Evolutionary conservation across 768 basidiomycete species (phyloP).

Genomic region (Tephrocybe sp.): DNA sequence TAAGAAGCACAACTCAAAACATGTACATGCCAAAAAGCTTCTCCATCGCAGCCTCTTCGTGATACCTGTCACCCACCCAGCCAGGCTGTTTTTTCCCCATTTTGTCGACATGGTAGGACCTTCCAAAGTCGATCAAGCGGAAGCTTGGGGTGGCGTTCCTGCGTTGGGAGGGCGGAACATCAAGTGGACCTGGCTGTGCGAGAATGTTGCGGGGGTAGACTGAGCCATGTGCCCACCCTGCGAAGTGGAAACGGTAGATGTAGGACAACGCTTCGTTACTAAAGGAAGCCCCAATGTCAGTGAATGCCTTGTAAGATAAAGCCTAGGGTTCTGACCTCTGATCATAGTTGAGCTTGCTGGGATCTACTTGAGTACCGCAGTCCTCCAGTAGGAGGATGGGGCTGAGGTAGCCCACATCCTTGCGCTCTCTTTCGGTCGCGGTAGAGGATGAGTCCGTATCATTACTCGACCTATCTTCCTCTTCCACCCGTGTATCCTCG

Average conservation of each 20-base stretch:
- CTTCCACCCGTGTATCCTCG: not conserved
- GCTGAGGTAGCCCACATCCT: conserved; percentile 27
- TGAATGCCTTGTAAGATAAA: not conserved
- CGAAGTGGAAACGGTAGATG: conserved; percentile 33
- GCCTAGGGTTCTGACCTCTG: conserved; percentile 30
- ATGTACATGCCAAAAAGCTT: not conserved
- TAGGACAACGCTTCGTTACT: conserved; percentile 42
- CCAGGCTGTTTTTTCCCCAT: not conserved
- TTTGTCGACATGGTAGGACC: not conserved
- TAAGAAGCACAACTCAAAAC: too few relatives aligned
- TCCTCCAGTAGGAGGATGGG: conserved; percentile 45
- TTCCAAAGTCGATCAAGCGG: conserved; percentile 42
- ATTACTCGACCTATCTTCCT: not conserved
- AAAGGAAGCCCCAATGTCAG: too few relatives aligned
- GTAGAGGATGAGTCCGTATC: not conserved
- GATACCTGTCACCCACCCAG: not conserved
- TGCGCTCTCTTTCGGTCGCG: not conserved
- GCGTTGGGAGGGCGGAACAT: conserved; percentile 7
- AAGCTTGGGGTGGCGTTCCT: conserved; percentile 27
- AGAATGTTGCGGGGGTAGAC: conserved; percentile 38
- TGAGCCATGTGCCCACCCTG: conserved; percentile 36
- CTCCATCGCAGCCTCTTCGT: not conserved
- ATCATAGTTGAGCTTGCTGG: conserved; percentile 30
- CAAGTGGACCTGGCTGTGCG: conserved; percentile 31
- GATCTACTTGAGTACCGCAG: conserved; percentile 33